These are phyloP conservation scores for Apiotrichum veenhuisii DNA, from an alignment of 1,284 basidiomycete species.

Conservation along the genomic window DNA sequence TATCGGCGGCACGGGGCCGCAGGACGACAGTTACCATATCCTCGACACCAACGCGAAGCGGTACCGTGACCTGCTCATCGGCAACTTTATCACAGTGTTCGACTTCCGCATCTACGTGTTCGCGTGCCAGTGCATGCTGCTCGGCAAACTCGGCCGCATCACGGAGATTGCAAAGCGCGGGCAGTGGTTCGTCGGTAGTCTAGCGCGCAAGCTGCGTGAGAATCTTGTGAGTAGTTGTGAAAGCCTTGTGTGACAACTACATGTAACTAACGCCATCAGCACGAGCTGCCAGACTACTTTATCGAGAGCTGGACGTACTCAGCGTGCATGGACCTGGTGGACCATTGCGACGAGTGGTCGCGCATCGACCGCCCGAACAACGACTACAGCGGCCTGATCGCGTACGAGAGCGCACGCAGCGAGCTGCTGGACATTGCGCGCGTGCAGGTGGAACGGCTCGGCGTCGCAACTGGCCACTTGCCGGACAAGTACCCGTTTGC, in stretches of 20 bases:
- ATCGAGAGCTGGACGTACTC: conserved; percentile 93
- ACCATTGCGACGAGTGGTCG: conserved; percentile 76
- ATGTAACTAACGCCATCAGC: conserved; percentile 49
- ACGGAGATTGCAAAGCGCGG: conserved; percentile 70
- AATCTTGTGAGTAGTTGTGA: conserved; percentile 59
- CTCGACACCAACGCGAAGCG: conserved; percentile 77
- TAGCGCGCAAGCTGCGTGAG: conserved; percentile 57
- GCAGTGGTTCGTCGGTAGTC: conserved; percentile 44
- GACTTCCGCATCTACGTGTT: conserved; percentile 91
- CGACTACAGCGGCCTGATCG: conserved; percentile 58
- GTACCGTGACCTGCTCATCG: conserved; percentile 83
- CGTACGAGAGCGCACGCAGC: conserved; percentile 44
- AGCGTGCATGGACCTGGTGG: conserved; percentile 78
- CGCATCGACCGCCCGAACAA: conserved; percentile 45
- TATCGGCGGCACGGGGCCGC: conserved; percentile 57
- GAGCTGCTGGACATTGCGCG: conserved; percentile 46
- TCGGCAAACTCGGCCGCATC: conserved; percentile 76
- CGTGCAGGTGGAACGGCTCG: conserved; percentile 46
- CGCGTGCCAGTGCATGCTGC: conserved; percentile 73
- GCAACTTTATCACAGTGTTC: conserved; percentile 86
- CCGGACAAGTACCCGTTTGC: conserved; percentile 41
- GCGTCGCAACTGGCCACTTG: conserved; percentile 35
- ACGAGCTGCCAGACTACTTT: conserved; percentile 69
- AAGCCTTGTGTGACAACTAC: neutral
- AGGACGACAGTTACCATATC: conserved; percentile 77